A percentile compares a stretch with the other conserved stretches of the same genome.
Conservation (phyloP, 2,329 filamentous ascomycete genomes). For the Trichoderma koningii region DNA sequence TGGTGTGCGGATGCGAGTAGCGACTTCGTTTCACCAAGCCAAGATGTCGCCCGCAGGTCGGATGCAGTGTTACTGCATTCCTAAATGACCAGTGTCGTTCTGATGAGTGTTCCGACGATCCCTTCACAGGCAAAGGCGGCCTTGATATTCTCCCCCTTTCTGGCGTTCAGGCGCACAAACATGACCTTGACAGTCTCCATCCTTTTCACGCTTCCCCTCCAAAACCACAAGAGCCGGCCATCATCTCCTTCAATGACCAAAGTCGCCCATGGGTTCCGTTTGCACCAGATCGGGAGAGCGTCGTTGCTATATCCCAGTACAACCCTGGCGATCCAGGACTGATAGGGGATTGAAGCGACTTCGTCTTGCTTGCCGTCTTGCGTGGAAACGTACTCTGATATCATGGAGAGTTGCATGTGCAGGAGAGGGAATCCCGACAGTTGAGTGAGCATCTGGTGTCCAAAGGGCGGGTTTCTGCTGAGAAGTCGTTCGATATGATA, state of each 20-base stretch:
- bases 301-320: conserved; percentile 73
- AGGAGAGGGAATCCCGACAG: conserved; percentile 70
- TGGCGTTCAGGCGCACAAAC: conserved; percentile 59
- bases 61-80: background rate
- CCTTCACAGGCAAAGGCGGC: conserved; percentile 81
- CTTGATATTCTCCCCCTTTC: conserved; percentile 57
- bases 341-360: background rate
- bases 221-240: conserved; percentile 65
- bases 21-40: too few relatives aligned
- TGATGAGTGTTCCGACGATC: conserved; percentile 64
- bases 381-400: conserved; percentile 29
- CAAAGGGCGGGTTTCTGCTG: conserved; percentile 81
- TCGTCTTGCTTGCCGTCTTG: background rate
- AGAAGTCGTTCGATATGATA: conserved; percentile 75
- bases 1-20: background rate
- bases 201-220: conserved; percentile 63
- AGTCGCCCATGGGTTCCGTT: conserved; percentile 67
- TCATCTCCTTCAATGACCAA: conserved; percentile 66
- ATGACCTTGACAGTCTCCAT: conserved; percentile 55
- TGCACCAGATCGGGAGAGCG: conserved; percentile 61
- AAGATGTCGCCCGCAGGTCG: background rate
- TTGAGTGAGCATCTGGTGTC: conserved; percentile 65
- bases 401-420: conserved; percentile 44
- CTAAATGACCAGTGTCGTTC: conserved; percentile 30
- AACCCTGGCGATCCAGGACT: conserved; percentile 55